Conservation (phyloP, 331 rosid genomes). For the Cydonia oblonga region DNA sequence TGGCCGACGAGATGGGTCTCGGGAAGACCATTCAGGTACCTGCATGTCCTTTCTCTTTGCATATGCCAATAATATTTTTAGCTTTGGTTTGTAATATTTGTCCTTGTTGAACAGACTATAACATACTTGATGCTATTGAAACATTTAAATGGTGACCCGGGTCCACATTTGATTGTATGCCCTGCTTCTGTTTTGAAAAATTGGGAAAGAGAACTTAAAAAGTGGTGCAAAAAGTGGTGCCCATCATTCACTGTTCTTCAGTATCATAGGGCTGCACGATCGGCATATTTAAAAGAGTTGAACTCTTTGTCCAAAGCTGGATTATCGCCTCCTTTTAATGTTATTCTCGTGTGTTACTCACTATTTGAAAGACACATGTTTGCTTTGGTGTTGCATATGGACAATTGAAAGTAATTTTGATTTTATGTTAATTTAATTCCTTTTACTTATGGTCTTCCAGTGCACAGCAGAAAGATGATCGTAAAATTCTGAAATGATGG, state of each 20-base stretch:
- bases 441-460: conserved; percentile 40
- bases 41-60: conserved; percentile 4
- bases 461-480: conserved; percentile 94
- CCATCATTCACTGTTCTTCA: conserved; percentile 77
- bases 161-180: conserved; percentile 95
- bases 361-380: conserved; percentile 97
- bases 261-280: conserved; percentile 69
- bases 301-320: conserved; percentile 69
- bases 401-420: neutral
- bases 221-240: conserved; percentile 93
- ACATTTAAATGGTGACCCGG: conserved; percentile 69
- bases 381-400: neutral
- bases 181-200: conserved; percentile 99
- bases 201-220: conserved; percentile 91
- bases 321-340: conserved; percentile 84
- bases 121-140: conserved; percentile 76
- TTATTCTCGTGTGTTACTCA: conserved; percentile 93
- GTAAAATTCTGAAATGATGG: conserved; percentile 86
- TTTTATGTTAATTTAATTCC: conserved; percentile 12
- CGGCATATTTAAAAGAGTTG: conserved; percentile 74
- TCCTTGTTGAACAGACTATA: conserved; percentile 56
- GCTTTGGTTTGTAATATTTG: conserved; percentile 7
- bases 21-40: conserved; percentile 91
- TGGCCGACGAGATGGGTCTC: conserved; percentile 98
- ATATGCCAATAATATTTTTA: neutral